Base-by-base conservation (phyloP, 2,329 filamentous ascomycete genomes). In the Neurospora crassa region DNA sequence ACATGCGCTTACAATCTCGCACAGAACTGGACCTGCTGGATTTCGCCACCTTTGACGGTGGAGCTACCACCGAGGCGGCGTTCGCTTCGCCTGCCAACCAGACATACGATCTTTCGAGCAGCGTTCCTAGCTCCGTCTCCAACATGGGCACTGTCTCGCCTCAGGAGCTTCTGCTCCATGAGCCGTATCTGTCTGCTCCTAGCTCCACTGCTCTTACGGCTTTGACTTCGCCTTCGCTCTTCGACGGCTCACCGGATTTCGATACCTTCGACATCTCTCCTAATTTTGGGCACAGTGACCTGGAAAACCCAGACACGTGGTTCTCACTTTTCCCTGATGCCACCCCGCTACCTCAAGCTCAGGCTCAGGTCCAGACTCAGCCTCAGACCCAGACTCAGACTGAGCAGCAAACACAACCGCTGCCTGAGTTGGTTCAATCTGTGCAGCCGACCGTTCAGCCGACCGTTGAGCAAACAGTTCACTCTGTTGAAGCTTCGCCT, bases 141-240 rank as follows among this genome's bases (percentile, higher is more conserved):
- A 86, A 88, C 79, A 78, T 89, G 78, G 88, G 86, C 76, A 97
- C 94, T 59, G 88, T 97, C 73, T 97, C 94, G 73, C 94, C 94
- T 24, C 90, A 92, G 80, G 93, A 97, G 78, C 85, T 97, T 75
- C 83, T 91, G 75, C 84, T 94, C 76, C 88, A 89, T 75, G 89
- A 92, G 77, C 84, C 87, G 72, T 89, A 89, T 78, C 84, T 88
- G 78, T 96, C 93, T 73, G 89, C 93, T 45, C 94, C 94, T 40
- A 92, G 92, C 78, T 97, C 94, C 2, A 87, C 90, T 67, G 90
- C 92, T 42, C 89, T 96, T 78, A 97, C 94, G 43, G 90, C 93
- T 74, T 79, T 97, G 81, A 97, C 93, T 71, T 96, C 94, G 72
- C 94, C 94, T 67, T 92, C 91, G n/a, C 85, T 89, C 71, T 90